Evolutionary conservation across 805 yeast genomes (phyloP).

Genomic region (Suhomyces vadensis): DNA sequence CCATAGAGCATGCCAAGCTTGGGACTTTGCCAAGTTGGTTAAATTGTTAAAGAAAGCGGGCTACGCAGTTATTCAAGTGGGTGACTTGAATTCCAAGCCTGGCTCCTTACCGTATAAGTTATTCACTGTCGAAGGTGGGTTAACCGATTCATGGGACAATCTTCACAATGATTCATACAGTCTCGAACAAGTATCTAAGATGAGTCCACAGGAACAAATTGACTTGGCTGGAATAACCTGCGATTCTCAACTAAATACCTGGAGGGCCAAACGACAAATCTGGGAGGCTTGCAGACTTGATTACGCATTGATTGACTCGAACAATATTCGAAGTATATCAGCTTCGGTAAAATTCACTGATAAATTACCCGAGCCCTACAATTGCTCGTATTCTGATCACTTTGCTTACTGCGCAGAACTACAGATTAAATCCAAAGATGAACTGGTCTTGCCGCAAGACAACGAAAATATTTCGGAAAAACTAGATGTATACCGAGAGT

Average conservation of each 20-base stretch:
- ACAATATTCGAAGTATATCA: conserved; percentile 50
- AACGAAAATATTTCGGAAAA: conserved; percentile 16
- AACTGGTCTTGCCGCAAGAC: conserved; percentile 5
- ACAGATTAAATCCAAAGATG: conserved; percentile 13
- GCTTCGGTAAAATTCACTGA: conserved; percentile 80
- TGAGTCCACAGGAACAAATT: conserved; percentile 55
- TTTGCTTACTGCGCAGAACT: conserved; percentile 66
- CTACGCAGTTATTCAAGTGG: conserved; percentile 83
- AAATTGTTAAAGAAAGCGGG: conserved; percentile 67
- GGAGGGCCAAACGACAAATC: conserved; percentile 60
- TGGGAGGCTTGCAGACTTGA: conserved; percentile 87
- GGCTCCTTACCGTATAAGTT: conserved; percentile 80
- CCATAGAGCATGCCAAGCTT: conserved; percentile 92
- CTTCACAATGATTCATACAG: conserved; percentile 36
- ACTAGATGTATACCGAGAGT: conserved; percentile 38
- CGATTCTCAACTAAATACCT: conserved; percentile 83
- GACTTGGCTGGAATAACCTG: conserved; percentile 81
- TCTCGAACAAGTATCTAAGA: conserved; percentile 24
- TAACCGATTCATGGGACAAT: conserved; percentile 82
- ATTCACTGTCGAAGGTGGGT: conserved; percentile 64
- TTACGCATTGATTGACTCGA: conserved; percentile 76
- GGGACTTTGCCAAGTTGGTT: conserved; percentile 82
- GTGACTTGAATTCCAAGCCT: conserved; percentile 89
- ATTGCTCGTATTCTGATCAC: conserved; percentile 84
- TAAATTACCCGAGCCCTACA: conserved; percentile 49